Evolutionary conservation across 257 asterid genomes (phyloP).

Genomic region (Cruciata laevipes): DNA sequence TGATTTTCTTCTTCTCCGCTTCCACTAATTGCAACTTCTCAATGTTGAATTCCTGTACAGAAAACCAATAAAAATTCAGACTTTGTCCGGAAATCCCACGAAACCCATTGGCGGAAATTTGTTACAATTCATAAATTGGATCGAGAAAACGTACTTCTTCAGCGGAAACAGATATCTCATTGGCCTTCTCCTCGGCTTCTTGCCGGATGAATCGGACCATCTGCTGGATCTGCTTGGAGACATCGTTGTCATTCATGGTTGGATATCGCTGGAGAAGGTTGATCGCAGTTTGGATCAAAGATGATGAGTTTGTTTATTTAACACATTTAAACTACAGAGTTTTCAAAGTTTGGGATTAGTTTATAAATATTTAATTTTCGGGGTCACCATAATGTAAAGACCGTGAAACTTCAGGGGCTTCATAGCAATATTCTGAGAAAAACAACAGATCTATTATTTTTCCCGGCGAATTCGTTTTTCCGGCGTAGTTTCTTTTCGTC

Average conservation of each 20-base stretch:
- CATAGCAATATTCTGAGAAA: no score
- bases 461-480: no score
- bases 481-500: no score
- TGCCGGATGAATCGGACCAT: slow-evolving; percentile 99
- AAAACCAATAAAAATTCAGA: not conserved
- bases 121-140: not conserved
- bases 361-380: no score
- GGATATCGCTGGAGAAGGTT: slow-evolving; percentile 20
- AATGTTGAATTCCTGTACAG: slow-evolving; percentile 79
- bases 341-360: no score
- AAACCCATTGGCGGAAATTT: not conserved
- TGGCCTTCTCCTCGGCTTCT: slow-evolving; percentile 96
- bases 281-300: not conserved
- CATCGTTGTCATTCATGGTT: slow-evolving; percentile 90
- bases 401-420: no score
- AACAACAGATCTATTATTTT: no score
- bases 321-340: no score
- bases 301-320: no score
- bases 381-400: no score
- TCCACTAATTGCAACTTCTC: slow-evolving; percentile 95
- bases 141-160: slow-evolving; percentile 56
- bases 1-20: slow-evolving; percentile 97
- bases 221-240: slow-evolving; percentile 97
- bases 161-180: slow-evolving; percentile 91
- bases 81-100: not conserved